Conservation (phyloP, 148 eudicot species). For the Rhododendron henanense region DNA sequence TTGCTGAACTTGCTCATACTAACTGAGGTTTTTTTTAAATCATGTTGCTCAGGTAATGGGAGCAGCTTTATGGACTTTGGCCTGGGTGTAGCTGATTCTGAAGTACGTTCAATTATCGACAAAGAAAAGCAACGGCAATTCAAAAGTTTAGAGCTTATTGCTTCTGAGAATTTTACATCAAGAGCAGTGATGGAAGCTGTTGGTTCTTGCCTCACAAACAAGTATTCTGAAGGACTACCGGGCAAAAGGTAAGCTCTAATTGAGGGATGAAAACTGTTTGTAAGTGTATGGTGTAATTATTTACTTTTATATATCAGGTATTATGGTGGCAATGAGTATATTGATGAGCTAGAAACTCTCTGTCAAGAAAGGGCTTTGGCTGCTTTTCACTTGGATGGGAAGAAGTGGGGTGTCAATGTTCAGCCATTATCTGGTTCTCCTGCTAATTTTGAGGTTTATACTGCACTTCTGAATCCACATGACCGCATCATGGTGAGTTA, state of each 20-base stretch:
- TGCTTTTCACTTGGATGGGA: conserved; percentile 67
- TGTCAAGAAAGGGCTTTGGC: conserved; percentile 85
- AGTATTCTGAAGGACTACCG: conserved; percentile 90
- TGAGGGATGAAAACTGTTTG: too few species aligned
- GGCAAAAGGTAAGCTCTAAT: conserved; percentile 62
- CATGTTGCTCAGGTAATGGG: conserved; percentile 35
- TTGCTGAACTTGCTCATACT: not conserved
- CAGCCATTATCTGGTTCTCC: conserved; percentile 94
- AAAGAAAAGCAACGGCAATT: conserved; percentile 81
- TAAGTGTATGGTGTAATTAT: not conserved
- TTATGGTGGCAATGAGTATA: conserved; percentile 87
- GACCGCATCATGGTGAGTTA: conserved; percentile 81
- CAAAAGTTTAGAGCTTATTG: conserved; percentile 75
- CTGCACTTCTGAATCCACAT: conserved; percentile 84
- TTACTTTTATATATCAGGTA: conserved; percentile 38
- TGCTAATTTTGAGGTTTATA: conserved; percentile 91
- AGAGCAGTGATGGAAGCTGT: conserved; percentile 96
- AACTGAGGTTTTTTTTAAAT: not conserved
- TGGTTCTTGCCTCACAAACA: conserved; percentile 90
- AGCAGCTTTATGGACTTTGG: conserved; percentile 61
- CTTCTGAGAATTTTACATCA: conserved; percentile 91
- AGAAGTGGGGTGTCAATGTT: conserved; percentile 93
- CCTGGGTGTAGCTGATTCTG: conserved; percentile 71
- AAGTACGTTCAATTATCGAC: conserved; percentile 54
- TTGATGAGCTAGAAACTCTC: conserved; percentile 75